Conservation (phyloP, 2,329 filamentous ascomycete species). For the Teratosphaeria destructans region DNA sequence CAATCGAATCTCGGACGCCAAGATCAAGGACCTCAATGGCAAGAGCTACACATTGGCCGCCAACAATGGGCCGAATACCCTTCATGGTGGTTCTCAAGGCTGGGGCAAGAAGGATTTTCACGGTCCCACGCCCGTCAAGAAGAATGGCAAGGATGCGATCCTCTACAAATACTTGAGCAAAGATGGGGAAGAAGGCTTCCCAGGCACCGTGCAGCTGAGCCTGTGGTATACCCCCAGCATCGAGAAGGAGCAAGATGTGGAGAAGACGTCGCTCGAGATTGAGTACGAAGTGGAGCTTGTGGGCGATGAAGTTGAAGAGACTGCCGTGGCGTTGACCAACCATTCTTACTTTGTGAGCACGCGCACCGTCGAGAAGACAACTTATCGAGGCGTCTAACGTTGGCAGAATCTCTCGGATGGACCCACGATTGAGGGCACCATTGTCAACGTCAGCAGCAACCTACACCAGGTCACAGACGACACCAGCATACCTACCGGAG, state of each 20-base stretch:
- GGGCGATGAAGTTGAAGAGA: slow-evolving; percentile 68
- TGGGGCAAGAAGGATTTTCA: slow-evolving; percentile 76
- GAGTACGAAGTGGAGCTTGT: slow-evolving; percentile 84
- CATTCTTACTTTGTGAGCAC: slow-evolving; percentile 54
- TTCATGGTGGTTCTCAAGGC: slow-evolving; percentile 47
- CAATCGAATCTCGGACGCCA: slow-evolving; percentile 67
- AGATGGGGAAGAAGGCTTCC: slow-evolving; percentile 83
- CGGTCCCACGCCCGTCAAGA: slow-evolving; percentile 53
- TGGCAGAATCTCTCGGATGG: slow-evolving; percentile 59
- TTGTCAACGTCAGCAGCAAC: slow-evolving; percentile 47
- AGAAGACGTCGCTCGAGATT: slow-evolving; percentile 64
- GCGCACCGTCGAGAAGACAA: not conserved
- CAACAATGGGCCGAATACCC: slow-evolving; percentile 67
- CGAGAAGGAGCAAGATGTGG: slow-evolving; percentile 48
- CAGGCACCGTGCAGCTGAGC: slow-evolving; percentile 67
- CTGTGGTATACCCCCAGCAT: slow-evolving; percentile 71
- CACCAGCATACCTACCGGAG: slow-evolving; percentile 62
- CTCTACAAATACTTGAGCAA: slow-evolving; percentile 49
- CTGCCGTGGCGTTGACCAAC: slow-evolving; percentile 86
- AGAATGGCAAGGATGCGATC: slow-evolving; percentile 35
- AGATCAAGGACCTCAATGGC: slow-evolving; percentile 62
- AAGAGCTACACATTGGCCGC: slow-evolving; percentile 57
- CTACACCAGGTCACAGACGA: slow-evolving; percentile 65
- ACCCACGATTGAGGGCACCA: slow-evolving; percentile 52
- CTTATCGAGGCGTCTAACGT: slow-evolving; percentile 16